Conservation (phyloP, 2,329 filamentous ascomycete genomes). For the Fusarium subglutinans region DNA sequence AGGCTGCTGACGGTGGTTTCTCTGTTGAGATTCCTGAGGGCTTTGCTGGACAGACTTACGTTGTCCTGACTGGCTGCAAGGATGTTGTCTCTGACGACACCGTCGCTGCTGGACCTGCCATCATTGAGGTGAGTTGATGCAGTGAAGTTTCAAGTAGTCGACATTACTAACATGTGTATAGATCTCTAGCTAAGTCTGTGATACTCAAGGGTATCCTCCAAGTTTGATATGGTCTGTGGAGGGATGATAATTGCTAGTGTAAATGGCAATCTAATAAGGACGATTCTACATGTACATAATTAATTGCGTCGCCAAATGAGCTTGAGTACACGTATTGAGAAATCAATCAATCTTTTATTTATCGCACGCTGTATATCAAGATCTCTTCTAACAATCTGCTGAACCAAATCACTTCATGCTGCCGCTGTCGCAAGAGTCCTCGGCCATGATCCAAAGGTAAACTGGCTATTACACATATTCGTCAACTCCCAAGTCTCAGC, state of each 20-base stretch:
- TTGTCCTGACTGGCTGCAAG: slow-evolving; percentile 51
- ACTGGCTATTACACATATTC: slow-evolving; percentile 72
- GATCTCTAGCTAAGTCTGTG: slow-evolving; percentile 21
- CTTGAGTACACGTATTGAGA: not conserved
- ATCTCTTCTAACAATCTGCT: not conserved
- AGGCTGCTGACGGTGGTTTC: slow-evolving; percentile 36
- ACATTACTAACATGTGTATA: not conserved
- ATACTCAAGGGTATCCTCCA: rapidly evolving
- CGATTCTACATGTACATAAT: not conserved
- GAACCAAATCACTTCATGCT: not conserved
- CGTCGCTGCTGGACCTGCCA: slow-evolving; percentile 50
- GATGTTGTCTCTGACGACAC: slow-evolving; percentile 48
- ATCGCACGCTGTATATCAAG: not conserved
- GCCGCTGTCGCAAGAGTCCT: slow-evolving; percentile 1
- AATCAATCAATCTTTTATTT: not conserved
- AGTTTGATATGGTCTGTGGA: rapidly evolving
- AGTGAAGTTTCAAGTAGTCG: rapidly evolving
- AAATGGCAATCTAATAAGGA: not conserved
- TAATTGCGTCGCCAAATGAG: not conserved
- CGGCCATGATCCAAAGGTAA: slow-evolving; percentile 56
- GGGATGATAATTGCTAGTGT: not conserved
- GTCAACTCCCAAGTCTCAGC: slow-evolving; percentile 74
- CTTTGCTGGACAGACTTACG: slow-evolving; percentile 52
- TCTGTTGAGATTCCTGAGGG: slow-evolving; percentile 40
- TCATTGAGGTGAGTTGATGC: slow-evolving; percentile 41